These are phyloP conservation scores for Papiliotrema laurentii DNA, from an alignment of 1,284 basidiomycete genomes.

Conservation along the genomic window DNA sequence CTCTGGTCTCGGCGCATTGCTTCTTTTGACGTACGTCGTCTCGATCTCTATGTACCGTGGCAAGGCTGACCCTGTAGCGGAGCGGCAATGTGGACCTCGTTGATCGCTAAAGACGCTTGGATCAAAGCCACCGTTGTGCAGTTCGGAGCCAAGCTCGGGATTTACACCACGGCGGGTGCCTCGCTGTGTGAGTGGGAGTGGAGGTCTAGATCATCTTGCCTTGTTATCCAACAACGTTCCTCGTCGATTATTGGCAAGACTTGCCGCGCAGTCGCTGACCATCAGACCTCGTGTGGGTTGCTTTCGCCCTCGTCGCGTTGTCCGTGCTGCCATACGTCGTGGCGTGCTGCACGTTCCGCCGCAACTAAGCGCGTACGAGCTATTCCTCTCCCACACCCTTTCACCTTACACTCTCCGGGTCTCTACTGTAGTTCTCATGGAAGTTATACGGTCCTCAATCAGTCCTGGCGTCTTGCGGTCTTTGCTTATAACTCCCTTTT, in stretches of 20 bases:
- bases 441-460: no score
- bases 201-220: not conserved
- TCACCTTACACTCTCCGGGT: no score
- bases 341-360: conserved; percentile 43
- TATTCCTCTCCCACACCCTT: not conserved
- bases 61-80: conserved; percentile 26
- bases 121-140: conserved; percentile 34
- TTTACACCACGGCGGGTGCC: conserved; percentile 34
- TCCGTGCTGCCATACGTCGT: conserved; percentile 45
- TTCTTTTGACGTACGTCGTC: conserved; percentile 37
- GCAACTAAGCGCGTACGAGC: not conserved
- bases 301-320: conserved; percentile 42
- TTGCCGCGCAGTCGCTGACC: not conserved
- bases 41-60: not conserved
- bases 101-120: conserved; percentile 40
- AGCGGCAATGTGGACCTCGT: conserved; percentile 45
- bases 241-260: no score
- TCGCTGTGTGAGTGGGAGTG: conserved; percentile 38
- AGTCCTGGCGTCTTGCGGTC: no score
- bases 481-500: no score
- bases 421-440: no score
- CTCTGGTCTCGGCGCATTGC: conserved; percentile 23
- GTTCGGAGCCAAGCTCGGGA: conserved; percentile 30
- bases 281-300: conserved; percentile 46
- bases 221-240: no score